Conservation (phyloP, 345 rosid genomes). For the rapeseed (Brassica napus) region DNA sequence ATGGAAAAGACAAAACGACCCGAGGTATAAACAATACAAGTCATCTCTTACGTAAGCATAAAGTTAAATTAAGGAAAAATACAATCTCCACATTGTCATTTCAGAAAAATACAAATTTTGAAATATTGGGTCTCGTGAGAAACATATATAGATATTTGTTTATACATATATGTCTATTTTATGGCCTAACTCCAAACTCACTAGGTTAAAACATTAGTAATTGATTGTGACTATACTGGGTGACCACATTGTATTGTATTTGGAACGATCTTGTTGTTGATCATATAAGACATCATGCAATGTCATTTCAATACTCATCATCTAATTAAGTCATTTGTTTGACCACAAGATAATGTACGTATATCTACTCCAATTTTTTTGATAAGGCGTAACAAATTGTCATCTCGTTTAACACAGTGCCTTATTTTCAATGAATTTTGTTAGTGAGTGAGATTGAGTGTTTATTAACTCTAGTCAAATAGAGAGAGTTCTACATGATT, state of each 20-base stretch:
- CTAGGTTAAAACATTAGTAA: not conserved
- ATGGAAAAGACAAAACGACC: conserved; percentile 30
- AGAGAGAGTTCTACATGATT: not conserved
- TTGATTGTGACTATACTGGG: not conserved
- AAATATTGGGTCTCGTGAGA: conserved; percentile 14
- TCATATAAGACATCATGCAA: not conserved
- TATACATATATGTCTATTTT: not conserved
- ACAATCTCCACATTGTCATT: conserved; percentile 21
- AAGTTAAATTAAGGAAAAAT: conserved; percentile 18
- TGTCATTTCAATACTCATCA: not conserved
- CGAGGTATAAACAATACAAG: conserved; percentile 27
- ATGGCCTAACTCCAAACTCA: not conserved
- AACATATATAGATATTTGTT: not conserved
- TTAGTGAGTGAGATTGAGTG: not conserved
- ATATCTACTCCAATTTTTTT: not conserved
- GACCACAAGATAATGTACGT: too few species aligned
- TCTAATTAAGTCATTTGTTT: not conserved
- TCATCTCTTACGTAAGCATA: conserved; percentile 29
- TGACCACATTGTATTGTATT: not conserved
- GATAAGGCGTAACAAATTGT: not conserved
- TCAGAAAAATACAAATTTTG: not conserved
- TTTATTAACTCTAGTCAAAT: not conserved
- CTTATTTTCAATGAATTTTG: not conserved
- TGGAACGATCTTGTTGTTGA: not conserved
- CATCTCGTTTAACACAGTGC: not conserved